These are phyloP conservation scores for Erythrobasidium yunnanense DNA, from an alignment of 768 basidiomycete species.

Conservation along the genomic window DNA sequence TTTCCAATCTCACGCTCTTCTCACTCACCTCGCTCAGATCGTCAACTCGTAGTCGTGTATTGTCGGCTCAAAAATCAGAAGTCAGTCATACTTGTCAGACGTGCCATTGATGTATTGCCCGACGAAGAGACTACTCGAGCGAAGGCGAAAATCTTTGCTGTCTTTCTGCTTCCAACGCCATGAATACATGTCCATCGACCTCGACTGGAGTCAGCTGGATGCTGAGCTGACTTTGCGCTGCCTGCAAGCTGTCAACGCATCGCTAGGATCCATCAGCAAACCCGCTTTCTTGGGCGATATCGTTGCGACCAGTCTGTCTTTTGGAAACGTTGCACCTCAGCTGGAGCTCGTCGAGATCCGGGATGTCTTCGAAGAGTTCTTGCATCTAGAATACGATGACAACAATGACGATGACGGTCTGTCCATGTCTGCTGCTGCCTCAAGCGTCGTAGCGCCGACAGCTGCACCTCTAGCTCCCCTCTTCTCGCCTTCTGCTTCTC, in stretches of 20 bases:
- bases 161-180: no score
- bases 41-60: no score
- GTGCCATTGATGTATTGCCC: no score
- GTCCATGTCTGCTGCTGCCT: no score
- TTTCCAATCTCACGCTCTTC: no score
- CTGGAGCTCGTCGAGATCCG: conserved; percentile 81
- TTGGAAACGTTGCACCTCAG: conserved; percentile 71
- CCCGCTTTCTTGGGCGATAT: conserved; percentile 94
- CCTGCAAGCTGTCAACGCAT: conserved; percentile 64
- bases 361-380: conserved; percentile 88
- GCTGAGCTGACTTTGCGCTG: conserved; percentile 57
- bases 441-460: no score
- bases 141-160: no score
- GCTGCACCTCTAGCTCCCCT: neutral
- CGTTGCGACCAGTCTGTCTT: conserved; percentile 70
- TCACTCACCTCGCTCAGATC: no score
- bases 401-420: no score
- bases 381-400: conserved; percentile 64
- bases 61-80: no score
- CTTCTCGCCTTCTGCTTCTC: neutral
- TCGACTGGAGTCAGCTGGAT: conserved; percentile 82
- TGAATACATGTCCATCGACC: conserved; percentile 90
- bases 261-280: conserved; percentile 58
- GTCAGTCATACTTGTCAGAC: no score
- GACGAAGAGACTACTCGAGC: no score